phyloP scores from a whole-genome alignment of 73 alveolate genomes.

The Paramecium octaurelia region DNA sequence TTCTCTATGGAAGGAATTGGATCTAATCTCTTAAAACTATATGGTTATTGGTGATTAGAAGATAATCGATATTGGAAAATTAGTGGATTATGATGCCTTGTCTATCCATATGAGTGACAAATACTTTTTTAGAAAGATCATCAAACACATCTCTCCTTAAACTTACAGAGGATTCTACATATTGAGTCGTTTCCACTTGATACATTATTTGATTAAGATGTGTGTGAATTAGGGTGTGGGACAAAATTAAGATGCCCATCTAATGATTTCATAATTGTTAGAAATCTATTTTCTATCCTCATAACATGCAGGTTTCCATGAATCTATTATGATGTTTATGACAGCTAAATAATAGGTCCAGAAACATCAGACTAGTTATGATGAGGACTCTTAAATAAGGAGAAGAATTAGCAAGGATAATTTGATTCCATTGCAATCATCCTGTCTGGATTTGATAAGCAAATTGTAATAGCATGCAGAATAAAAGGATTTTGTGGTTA shows the following conservation, averaged over 20 bases:
- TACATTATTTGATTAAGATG: slow-evolving; percentile 31
- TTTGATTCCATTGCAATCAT: slow-evolving; percentile 9
- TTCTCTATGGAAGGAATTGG: slow-evolving; percentile 27
- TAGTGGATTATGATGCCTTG: slow-evolving; percentile 46
- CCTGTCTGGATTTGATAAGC: not conserved
- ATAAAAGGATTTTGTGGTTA: not conserved
- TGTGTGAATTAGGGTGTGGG: not conserved
- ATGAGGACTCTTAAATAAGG: not conserved
- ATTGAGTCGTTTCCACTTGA: slow-evolving; percentile 1
- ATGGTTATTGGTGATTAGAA: slow-evolving; percentile 1
- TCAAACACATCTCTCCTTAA: slow-evolving; percentile 15
- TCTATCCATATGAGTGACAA: slow-evolving; percentile 44
- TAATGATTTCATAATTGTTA: not conserved
- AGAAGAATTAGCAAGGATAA: not conserved
- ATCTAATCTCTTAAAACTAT: not conserved
- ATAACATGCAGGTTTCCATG: slow-evolving; percentile 52
- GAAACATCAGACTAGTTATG: not conserved
- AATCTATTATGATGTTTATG: slow-evolving; percentile 36
- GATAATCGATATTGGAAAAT: slow-evolving; percentile 23
- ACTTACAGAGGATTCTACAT: slow-evolving; percentile 48
- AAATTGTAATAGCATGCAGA: not conserved
- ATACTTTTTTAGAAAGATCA: slow-evolving; percentile 41
- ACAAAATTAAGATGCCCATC: not conserved
- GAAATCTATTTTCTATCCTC: slow-evolving; percentile 22
- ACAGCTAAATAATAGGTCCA: not conserved